Evolutionary conservation across 306 rosid genomes (phyloP).

Genomic region (Ziziphus jujuba): DNA sequence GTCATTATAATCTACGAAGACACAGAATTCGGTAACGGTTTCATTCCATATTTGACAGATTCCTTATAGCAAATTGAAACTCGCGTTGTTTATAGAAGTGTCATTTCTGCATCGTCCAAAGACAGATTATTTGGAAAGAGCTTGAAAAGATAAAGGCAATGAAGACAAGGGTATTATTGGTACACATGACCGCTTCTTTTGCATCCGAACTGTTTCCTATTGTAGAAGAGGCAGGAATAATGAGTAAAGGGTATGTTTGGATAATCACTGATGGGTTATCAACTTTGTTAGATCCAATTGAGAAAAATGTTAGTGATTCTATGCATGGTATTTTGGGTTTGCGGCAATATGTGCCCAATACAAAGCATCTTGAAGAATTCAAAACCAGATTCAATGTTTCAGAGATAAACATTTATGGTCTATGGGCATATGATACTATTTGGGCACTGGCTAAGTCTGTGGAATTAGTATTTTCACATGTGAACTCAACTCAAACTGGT

Average conservation of each 20-base stretch:
- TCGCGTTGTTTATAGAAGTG: constrained; percentile 15
- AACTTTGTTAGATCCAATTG: constrained; percentile 12
- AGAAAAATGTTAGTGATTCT: constrained; percentile 11
- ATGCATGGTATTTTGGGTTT: constrained; percentile 52
- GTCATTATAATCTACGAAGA: constrained; percentile 36
- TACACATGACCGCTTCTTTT: constrained; percentile 32
- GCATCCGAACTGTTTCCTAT: constrained; percentile 24
- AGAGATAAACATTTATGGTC: neutral
- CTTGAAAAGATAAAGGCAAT: constrained; percentile 15
- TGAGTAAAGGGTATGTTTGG: constrained; percentile 32
- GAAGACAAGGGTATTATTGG: constrained; percentile 30
- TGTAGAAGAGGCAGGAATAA: constrained; percentile 28
- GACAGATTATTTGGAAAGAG: constrained; percentile 1
- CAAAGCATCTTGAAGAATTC: constrained; percentile 12
- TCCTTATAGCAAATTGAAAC: constrained; percentile 21
- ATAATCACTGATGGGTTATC: constrained; percentile 34
- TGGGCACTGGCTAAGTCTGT: constrained; percentile 24
- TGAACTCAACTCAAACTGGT: neutral
- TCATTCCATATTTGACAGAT: too few species aligned
- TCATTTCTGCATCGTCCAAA: constrained; percentile 20
- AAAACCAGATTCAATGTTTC: too few species aligned
- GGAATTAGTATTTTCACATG: neutral
- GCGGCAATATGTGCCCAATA: constrained; percentile 14
- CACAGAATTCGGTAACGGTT: too few species aligned
- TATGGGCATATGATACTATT: constrained; percentile 47